phyloP scores from a whole-genome alignment of 495 filamentous ascomycete genomes.

The Aspergillus heteromorphus region DNA sequence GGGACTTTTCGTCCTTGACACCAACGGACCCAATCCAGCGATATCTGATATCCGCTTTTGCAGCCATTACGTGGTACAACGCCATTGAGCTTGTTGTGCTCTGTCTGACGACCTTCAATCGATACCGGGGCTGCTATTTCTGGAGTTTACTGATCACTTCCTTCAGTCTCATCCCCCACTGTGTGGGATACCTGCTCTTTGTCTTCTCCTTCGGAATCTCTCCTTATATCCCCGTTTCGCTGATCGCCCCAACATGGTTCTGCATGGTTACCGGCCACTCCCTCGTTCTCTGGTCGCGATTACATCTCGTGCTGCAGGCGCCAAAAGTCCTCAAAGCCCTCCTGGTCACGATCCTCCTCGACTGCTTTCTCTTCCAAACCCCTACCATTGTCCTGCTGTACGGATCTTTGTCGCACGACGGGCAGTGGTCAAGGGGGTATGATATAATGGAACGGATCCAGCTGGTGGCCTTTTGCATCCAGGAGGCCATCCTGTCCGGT shows the following conservation, averaged over 20 bases:
- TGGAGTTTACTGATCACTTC: conserved; percentile 45
- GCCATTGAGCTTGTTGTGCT: conserved; percentile 41
- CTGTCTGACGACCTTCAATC: conserved; percentile 44
- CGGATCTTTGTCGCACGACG: conserved; percentile 19
- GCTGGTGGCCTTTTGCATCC: conserved; percentile 47
- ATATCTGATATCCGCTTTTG: conserved; percentile 30
- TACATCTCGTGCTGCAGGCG: conserved; percentile 40
- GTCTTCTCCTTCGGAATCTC: conserved; percentile 31
- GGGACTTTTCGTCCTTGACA: not conserved
- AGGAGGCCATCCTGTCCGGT: conserved; percentile 52
- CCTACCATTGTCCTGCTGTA: conserved; percentile 40
- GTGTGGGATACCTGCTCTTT: conserved; percentile 40
- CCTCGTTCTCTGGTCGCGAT: conserved; percentile 43
- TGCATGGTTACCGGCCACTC: conserved; percentile 47
- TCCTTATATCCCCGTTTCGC: conserved; percentile 30
- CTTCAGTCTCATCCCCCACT: conserved; percentile 35
- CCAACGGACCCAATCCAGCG: conserved; percentile 5
- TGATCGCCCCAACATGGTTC: conserved; percentile 41
- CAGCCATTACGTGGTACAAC: conserved; percentile 44
- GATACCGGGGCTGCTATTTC: conserved; percentile 44
- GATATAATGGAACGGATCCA: conserved; percentile 49
- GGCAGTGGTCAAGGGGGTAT: conserved; percentile 36
- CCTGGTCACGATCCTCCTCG: conserved; percentile 38
- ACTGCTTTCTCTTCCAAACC: conserved; percentile 38
- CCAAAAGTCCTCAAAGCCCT: conserved; percentile 29